A percentile compares a stretch with the other conserved stretches of the same genome.
Evolutionary conservation across 495 filamentous ascomycete species (phyloP).

Genomic region (Talaromyces nanjingensis): DNA sequence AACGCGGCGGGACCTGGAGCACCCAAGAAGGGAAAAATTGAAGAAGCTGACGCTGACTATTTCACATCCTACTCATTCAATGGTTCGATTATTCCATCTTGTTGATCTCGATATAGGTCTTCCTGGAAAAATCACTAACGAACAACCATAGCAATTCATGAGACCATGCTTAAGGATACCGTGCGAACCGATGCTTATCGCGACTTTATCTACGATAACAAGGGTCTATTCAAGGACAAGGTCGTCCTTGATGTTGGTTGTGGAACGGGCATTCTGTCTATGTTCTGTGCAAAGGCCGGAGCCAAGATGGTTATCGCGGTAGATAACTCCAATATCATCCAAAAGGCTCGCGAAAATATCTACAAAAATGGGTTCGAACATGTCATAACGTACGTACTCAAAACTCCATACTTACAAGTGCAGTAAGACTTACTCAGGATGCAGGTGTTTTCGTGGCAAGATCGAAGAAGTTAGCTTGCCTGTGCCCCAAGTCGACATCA

Average conservation of each 20-base stretch:
- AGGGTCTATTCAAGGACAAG: conserved; percentile 84
- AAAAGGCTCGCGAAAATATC: conserved; percentile 78
- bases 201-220: conserved; percentile 73
- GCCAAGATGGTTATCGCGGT: conserved; percentile 87
- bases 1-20: conserved; percentile 20
- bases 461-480: conserved; percentile 84
- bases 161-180: conserved; percentile 79
- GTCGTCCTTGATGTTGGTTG: conserved; percentile 90
- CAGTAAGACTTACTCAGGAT: conserved; percentile 11
- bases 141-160: conserved; percentile 63
- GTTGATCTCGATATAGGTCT: conserved; percentile 9
- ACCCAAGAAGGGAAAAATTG: conserved; percentile 17
- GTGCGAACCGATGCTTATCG: conserved; percentile 62
- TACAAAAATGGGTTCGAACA: conserved; percentile 72
- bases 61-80: conserved; percentile 78
- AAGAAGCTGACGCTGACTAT: conserved; percentile 54
- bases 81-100: conserved; percentile 33
- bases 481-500: conserved; percentile 82
- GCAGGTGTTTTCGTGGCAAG: conserved; percentile 68
- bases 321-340: conserved; percentile 89
- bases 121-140: background rate
- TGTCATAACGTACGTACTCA: conserved; percentile 57
- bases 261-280: conserved; percentile 86
- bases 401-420: conserved; percentile 1
- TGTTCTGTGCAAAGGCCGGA: conserved; percentile 89